Evolutionary conservation across 2,329 filamentous ascomycete genomes (phyloP).

Genomic region (Teratosphaeria zuluensis): DNA sequence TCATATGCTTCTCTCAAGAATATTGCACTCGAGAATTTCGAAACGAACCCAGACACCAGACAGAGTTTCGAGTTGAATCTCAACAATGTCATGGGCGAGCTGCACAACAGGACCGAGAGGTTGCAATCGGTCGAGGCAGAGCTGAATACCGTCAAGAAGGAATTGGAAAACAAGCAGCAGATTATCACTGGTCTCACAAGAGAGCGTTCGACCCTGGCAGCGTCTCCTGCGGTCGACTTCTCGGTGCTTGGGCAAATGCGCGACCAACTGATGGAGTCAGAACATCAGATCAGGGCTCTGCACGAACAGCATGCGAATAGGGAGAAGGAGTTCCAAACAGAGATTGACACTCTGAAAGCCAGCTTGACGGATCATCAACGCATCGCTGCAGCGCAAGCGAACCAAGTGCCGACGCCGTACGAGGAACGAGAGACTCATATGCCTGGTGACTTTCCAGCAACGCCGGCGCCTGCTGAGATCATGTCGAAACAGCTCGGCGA

Average conservation of each 20-base stretch:
- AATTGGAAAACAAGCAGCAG: conserved; percentile 94
- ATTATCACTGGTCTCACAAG: conserved; percentile 91
- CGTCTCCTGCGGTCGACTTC: conserved; percentile 71
- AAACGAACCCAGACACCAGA: conserved; percentile 69
- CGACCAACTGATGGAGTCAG: conserved; percentile 78
- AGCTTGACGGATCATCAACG: conserved; percentile 34
- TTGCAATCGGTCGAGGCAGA: conserved; percentile 85
- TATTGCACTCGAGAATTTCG: conserved; percentile 78
- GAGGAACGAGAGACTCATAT: conserved; percentile 18
- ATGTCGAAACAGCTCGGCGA: conserved; percentile 20
- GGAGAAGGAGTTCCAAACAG: conserved; percentile 62
- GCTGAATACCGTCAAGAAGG: conserved; percentile 72
- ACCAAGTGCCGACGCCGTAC: conserved; percentile 13
- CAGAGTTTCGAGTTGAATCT: conserved; percentile 89
- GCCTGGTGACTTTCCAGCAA: conserved; percentile 30
- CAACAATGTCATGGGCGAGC: conserved; percentile 83
- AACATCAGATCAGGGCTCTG: conserved; percentile 64
- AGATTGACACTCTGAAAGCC: conserved; percentile 59
- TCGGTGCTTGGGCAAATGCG: conserved; percentile 79
- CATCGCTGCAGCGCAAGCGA: conserved; percentile 5
- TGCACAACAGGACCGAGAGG: conserved; percentile 76
- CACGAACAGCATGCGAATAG: conserved; percentile 62
- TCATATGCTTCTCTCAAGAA: conserved; percentile 84
- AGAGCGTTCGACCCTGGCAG: conserved; percentile 81
- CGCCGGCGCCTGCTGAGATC: conserved; percentile 20